Conservation (phyloP, 2,329 filamentous ascomycete genomes). For the Hirsutella minnesotensis region DNA sequence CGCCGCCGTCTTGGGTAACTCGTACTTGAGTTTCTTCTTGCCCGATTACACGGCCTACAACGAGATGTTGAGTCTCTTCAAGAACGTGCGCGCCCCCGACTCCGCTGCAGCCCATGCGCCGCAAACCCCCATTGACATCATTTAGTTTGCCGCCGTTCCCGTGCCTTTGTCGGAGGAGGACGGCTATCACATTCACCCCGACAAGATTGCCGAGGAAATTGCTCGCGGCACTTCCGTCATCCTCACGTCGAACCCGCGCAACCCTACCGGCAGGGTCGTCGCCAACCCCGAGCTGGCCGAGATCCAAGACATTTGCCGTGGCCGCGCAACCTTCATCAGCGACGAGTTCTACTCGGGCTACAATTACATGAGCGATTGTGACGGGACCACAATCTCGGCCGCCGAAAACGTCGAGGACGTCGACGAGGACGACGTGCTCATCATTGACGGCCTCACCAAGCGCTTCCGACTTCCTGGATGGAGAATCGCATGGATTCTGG, state of each 20-base stretch:
- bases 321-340: constrained; percentile 81
- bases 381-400: constrained; percentile 78
- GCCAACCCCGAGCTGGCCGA: constrained; percentile 73
- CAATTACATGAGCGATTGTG: constrained; percentile 88
- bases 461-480: constrained; percentile 91
- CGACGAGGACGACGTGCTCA: constrained; percentile 78
- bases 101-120: not conserved
- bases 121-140: not conserved
- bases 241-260: constrained; percentile 87
- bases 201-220: constrained; percentile 88
- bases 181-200: constrained; percentile 83
- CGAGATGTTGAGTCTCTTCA: constrained; percentile 92
- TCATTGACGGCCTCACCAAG: constrained; percentile 94
- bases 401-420: constrained; percentile 87
- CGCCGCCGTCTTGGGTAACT: constrained; percentile 84
- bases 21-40: constrained; percentile 88
- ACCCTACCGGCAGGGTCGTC: constrained; percentile 84
- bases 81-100: constrained; percentile 47
- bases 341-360: constrained; percentile 97
- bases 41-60: constrained; percentile 96
- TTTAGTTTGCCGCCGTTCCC: constrained; percentile 71
- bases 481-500: constrained; percentile 93
- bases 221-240: constrained; percentile 78
- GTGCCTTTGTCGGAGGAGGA: constrained; percentile 76
- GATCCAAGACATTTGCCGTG: constrained; percentile 88